These are phyloP conservation scores for Parastagonospora avenae DNA, from an alignment of 2,329 filamentous ascomycete species.

Conservation along the genomic window DNA sequence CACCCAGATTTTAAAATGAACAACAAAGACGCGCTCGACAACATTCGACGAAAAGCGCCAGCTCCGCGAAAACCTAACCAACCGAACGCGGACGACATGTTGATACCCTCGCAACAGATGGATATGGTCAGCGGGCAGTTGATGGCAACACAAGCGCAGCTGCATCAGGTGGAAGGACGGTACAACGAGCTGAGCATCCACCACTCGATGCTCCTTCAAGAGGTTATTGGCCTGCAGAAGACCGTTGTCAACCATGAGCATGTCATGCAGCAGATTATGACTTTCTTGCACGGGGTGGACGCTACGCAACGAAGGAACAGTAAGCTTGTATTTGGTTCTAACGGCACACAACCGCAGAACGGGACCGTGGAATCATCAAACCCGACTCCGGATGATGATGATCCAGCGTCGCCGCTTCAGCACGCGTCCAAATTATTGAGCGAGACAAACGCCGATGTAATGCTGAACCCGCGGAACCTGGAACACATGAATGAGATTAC, in stretches of 20 bases:
- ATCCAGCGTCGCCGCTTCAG: constrained; percentile 69
- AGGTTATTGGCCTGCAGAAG: constrained; percentile 68
- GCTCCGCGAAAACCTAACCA: constrained; percentile 75
- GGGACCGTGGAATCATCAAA: constrained; percentile 51
- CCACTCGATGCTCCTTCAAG: constrained; percentile 67
- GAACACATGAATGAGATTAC: constrained; percentile 68
- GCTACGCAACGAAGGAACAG: constrained; percentile 68
- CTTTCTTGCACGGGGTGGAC: constrained; percentile 68
- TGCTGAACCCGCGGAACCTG: constrained; percentile 67
- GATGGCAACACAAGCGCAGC: constrained; percentile 87
- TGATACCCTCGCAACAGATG: constrained; percentile 83
- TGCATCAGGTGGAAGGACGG: constrained; percentile 83
- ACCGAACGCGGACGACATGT: constrained; percentile 65
- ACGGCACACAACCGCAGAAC: constrained; percentile 46
- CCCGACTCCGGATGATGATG: constrained; percentile 61
- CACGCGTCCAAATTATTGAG: constrained; percentile 69
- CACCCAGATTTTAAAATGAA: constrained; percentile 95
- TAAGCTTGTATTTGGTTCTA: constrained; percentile 49
- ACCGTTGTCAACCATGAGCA: constrained; percentile 75
- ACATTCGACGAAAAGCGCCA: constrained; percentile 93
- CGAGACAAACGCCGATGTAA: constrained; percentile 68
- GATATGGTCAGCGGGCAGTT: constrained; percentile 87
- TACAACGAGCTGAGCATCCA: constrained; percentile 77
- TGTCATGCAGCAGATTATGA: constrained; percentile 74
- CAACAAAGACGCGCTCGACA: constrained; percentile 95